phyloP scores from a whole-genome alignment of 441 rosid species.

The Mallotus repandus region DNA sequence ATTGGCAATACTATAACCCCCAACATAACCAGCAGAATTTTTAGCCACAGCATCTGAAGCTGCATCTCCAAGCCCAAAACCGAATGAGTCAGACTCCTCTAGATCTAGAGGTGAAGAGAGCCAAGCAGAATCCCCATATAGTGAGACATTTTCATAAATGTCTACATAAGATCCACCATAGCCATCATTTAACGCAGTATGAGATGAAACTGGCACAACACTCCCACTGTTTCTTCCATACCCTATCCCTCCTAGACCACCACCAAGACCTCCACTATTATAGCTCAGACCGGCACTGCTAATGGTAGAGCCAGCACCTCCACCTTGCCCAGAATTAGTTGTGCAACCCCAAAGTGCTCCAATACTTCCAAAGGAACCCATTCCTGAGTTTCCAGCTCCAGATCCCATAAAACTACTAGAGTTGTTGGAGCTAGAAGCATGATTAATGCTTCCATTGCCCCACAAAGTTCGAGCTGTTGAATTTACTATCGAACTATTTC shows the following conservation, averaged over 20 bases:
- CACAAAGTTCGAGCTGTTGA: constrained; percentile 66
- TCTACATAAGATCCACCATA: constrained; percentile 58
- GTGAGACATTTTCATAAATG: constrained; percentile 53
- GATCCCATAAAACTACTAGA: constrained; percentile 50
- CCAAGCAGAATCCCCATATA: constrained; percentile 69
- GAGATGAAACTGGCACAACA: constrained; percentile 56
- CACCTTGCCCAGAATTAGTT: constrained; percentile 50
- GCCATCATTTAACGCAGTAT: constrained; percentile 52
- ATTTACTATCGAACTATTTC: constrained; percentile 69
- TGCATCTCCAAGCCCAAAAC: constrained; percentile 68
- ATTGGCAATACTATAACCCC: constrained; percentile 72
- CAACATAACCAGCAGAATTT: constrained; percentile 77
- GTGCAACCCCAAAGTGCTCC: constrained; percentile 64
- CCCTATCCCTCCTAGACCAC: constrained; percentile 58
- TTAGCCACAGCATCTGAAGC: constrained; percentile 68
- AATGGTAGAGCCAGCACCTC: constrained; percentile 45
- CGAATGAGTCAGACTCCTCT: constrained; percentile 65
- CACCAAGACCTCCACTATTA: constrained; percentile 55
- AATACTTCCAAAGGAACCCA: constrained; percentile 48
- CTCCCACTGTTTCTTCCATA: constrained; percentile 62
- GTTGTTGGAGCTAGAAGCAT: constrained; percentile 45
- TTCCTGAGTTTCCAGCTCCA: constrained; percentile 56
- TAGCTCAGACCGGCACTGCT: constrained; percentile 52
- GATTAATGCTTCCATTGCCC: constrained; percentile 66
- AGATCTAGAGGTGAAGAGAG: constrained; percentile 50